Conservation (phyloP, 495 filamentous ascomycete genomes). For the Penicillium pancosmium region DNA sequence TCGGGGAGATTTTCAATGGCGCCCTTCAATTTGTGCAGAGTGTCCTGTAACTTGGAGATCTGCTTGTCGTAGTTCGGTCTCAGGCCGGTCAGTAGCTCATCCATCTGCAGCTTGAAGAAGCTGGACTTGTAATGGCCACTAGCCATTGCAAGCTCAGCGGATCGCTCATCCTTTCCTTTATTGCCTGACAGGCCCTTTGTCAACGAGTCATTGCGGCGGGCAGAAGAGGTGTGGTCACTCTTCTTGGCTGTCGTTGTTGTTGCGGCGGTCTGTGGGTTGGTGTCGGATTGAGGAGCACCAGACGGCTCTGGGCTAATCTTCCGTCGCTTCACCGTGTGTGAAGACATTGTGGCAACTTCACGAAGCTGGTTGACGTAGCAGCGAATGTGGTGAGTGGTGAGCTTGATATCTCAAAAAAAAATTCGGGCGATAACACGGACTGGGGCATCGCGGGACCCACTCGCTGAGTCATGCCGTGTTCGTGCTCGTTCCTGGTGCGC, state of each 20-base stretch:
- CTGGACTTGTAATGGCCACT: slow-evolving; percentile 64
- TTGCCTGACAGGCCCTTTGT: slow-evolving; percentile 14
- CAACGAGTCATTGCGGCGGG: slow-evolving; percentile 15
- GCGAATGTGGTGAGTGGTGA: background rate
- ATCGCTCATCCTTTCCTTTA: slow-evolving; percentile 31
- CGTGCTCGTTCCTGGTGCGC: background rate
- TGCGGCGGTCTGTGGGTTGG: slow-evolving; percentile 6
- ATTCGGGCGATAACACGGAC: slow-evolving; percentile 24
- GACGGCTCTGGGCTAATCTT: slow-evolving; percentile 39
- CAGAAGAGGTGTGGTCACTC: slow-evolving; percentile 2
- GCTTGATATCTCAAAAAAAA: slow-evolving; percentile 16
- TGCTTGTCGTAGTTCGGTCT: slow-evolving; percentile 68
- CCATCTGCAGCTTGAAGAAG: slow-evolving; percentile 84
- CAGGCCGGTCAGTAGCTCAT: slow-evolving; percentile 75
- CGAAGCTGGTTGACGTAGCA: background rate
- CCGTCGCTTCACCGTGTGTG: slow-evolving; percentile 39
- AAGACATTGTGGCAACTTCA: slow-evolving; percentile 29
- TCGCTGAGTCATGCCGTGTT: slow-evolving; percentile 17
- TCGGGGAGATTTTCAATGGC: slow-evolving; percentile 73
- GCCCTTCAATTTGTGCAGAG: slow-evolving; percentile 70
- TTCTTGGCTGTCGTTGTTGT: slow-evolving; percentile 9
- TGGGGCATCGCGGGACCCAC: slow-evolving; percentile 4
- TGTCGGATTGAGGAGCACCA: slow-evolving; percentile 18
- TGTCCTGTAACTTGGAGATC: slow-evolving; percentile 64
- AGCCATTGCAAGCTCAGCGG: slow-evolving; percentile 45